Conservation (phyloP, 495 filamentous ascomycete genomes). For the Penicillium longicatenatum region DNA sequence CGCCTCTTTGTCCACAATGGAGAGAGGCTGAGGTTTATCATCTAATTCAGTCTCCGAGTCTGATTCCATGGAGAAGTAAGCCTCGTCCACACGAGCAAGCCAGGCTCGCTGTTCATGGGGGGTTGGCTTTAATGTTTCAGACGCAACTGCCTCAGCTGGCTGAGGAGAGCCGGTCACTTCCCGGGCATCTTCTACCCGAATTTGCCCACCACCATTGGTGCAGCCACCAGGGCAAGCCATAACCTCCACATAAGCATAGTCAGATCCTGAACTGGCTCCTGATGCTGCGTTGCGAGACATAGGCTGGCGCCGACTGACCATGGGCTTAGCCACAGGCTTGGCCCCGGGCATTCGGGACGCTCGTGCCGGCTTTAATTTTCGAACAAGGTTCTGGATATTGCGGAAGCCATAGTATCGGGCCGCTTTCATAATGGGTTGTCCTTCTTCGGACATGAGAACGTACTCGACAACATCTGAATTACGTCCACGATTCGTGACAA, state of each 20-base stretch:
- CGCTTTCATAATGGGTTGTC: conserved; percentile 68
- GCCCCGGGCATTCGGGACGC: conserved; percentile 76
- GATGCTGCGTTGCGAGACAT: conserved; percentile 34
- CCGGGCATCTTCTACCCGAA: conserved; percentile 77
- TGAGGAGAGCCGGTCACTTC: conserved; percentile 24
- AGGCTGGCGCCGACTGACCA: conserved; percentile 42
- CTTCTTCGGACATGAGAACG: conserved; percentile 54
- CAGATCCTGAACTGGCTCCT: conserved; percentile 44
- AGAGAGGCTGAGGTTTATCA: conserved; percentile 11
- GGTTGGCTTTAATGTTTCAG: conserved; percentile 53
- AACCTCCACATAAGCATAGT: conserved; percentile 91
- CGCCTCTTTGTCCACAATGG: conserved; percentile 33
- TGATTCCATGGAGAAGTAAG: conserved; percentile 84
- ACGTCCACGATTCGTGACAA: conserved; percentile 72
- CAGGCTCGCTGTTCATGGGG: conserved; percentile 80
- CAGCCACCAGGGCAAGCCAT: conserved; percentile 99
- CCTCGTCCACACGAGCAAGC: conserved; percentile 86
- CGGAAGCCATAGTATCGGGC: conserved; percentile 95
- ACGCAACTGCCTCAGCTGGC: background rate
- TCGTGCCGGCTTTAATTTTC: conserved; percentile 78
- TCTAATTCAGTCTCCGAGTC: conserved; percentile 40
- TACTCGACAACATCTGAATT: conserved; percentile 92
- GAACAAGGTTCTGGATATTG: conserved; percentile 96
- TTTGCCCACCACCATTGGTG: conserved; percentile 95
- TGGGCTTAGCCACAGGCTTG: conserved; percentile 40